These are phyloP conservation scores for Jatropha podagrica DNA, from an alignment of 441 rosid species.

Conservation along the genomic window DNA sequence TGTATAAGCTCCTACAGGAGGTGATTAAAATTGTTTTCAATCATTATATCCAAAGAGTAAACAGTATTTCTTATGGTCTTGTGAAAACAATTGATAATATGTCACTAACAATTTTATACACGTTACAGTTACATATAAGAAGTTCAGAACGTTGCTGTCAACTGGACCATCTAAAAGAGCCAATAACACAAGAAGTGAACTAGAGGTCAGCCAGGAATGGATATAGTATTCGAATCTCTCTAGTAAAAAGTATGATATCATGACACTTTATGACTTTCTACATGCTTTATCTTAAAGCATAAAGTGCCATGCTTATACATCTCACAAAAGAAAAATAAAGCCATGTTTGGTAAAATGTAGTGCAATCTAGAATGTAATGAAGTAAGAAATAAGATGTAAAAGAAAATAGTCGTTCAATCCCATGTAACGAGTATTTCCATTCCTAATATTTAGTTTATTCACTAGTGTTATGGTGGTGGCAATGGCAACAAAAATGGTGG, in stretches of 20 bases:
- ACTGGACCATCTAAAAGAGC: conserved; percentile 1
- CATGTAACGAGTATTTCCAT: background rate
- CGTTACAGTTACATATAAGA: background rate
- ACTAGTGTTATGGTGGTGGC: too few relatives aligned
- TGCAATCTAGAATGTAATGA: background rate
- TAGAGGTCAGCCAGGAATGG: background rate
- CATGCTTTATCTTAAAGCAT: conserved; percentile 3
- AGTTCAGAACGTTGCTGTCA: background rate
- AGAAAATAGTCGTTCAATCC: background rate
- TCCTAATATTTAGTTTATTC: background rate
- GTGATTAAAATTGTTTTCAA: background rate
- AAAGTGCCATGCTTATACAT: background rate
- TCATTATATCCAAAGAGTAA: background rate
- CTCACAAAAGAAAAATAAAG: background rate
- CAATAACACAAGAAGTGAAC: background rate
- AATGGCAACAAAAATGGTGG: background rate
- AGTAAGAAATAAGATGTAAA: background rate
- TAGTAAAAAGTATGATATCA: background rate
- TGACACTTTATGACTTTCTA: background rate
- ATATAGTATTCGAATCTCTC: background rate
- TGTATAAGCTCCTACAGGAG: conserved; percentile 64
- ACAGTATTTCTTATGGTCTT: background rate
- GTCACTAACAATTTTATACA: background rate
- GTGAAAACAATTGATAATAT: background rate
- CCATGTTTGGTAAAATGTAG: background rate